Conservation (phyloP, 2,329 filamentous ascomycete genomes). For the Penicillium freii region DNA sequence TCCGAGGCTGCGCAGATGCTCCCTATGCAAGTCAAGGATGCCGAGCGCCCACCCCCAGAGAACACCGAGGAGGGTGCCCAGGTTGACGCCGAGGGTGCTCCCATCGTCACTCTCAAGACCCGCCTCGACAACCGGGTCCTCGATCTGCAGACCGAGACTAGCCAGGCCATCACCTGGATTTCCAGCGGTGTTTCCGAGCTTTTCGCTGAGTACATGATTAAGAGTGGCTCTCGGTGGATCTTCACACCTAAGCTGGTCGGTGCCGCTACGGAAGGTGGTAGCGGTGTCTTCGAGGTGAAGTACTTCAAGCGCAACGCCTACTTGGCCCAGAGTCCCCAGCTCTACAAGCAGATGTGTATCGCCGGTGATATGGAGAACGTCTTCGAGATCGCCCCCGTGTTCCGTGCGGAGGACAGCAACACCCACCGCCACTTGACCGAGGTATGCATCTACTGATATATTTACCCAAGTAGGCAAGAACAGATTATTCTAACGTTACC, state of each 20-base stretch:
- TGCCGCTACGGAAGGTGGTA: constrained; percentile 87
- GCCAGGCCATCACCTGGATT: constrained; percentile 79
- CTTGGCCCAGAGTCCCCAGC: constrained; percentile 63
- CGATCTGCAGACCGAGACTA: constrained; percentile 86
- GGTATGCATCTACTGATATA: constrained; percentile 31
- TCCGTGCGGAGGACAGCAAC: constrained; percentile 67
- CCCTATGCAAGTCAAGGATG: constrained; percentile 59
- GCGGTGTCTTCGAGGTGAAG: constrained; percentile 83
- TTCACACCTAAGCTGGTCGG: constrained; percentile 88
- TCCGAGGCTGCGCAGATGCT: constrained; percentile 61
- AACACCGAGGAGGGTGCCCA: constrained; percentile 46
- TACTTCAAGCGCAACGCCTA: constrained; percentile 84
- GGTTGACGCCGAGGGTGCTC: constrained; percentile 54
- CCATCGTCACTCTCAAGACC: constrained; percentile 77
- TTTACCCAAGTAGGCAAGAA: too few species aligned
- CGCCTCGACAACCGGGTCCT: constrained; percentile 89
- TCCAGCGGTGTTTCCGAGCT: constrained; percentile 65
- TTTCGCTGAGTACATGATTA: constrained; percentile 75
- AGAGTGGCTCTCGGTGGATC: constrained; percentile 74
- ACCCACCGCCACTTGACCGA: constrained; percentile 66
- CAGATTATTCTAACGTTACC: constrained; percentile 19
- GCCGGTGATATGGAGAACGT: constrained; percentile 62
- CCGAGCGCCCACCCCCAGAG: constrained; percentile 48
- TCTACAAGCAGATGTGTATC: constrained; percentile 69
- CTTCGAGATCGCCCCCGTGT: constrained; percentile 65